Base-by-base conservation (phyloP, 164 flowering plant genomes). In the Magnolia changhungtana region DNA sequence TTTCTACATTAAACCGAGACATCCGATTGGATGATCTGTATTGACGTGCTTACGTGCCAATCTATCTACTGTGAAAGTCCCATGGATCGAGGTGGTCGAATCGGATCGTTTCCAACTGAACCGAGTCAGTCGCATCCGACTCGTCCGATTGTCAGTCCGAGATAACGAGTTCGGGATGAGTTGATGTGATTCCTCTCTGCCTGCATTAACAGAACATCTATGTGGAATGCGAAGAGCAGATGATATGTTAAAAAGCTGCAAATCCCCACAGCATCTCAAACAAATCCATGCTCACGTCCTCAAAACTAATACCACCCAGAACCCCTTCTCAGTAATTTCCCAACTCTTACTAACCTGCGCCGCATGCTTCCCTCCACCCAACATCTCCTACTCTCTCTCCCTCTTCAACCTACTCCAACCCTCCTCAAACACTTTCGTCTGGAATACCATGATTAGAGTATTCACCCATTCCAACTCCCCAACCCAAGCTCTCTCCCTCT, bases 271-370 rank as follows among this genome's bases (percentile, higher is more conserved):
- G n/a, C 88, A 84, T 20, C 75, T 88, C 68, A 66, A 67, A 68
- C 93, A 87, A 83, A 88, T 86, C 31, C 90, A 84, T 75, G 81
- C 91, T 10, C 93, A 88, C 79, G 81, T 88, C 69, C 74, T 86
- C 73, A 68, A 80, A 67, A 86, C 73, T 29, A 78, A 83, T 71
- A 84, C 86, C 73, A 71, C 72, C 59, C 64, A 67, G 19, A 67
- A 85, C 76, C 85, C 83, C 8, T 8, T 76, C 45, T 82, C 88
- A 65, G 77, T 76, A 24, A 74, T 88, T 45, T 80, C 84, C 13
- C 37, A 90, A 16, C 81, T 71, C 8, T 67, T 76, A 14, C 67
- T 87, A 83, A 72, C 86, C 75, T 75, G 79, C 69, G 65, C 89
- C 49, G 80, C 87, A 72, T 90, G 82, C 78, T 79, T 80, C 16